phyloP scores from a whole-genome alignment of 2,329 filamentous ascomycete genomes.

The Dothistroma septosporum region DNA sequence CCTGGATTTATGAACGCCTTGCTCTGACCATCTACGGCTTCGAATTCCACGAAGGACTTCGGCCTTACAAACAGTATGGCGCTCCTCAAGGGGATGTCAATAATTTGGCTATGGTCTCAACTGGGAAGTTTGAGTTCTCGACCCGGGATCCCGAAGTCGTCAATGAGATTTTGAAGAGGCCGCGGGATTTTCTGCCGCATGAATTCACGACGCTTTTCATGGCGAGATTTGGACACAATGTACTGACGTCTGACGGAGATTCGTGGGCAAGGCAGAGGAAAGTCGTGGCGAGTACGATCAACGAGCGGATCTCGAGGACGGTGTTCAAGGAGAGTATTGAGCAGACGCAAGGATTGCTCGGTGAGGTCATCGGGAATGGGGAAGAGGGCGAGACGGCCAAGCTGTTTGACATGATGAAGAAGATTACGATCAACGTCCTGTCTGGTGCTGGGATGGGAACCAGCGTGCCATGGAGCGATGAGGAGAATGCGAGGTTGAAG shows the following conservation, averaged over 20 bases:
- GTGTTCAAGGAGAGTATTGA: constrained; percentile 31
- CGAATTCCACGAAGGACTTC: constrained; percentile 25
- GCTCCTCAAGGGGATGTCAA: constrained; percentile 17
- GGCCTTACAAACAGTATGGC: constrained; percentile 17
- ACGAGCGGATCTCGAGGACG: constrained; percentile 33
- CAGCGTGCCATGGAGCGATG: constrained; percentile 25
- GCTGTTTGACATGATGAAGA: constrained; percentile 34
- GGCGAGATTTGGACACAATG: constrained; percentile 26
- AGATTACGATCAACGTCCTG: constrained; percentile 34
- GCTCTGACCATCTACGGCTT: constrained; percentile 27
- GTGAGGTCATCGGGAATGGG: constrained; percentile 17
- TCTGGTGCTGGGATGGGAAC: constrained; percentile 32
- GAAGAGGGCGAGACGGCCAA: constrained; percentile 19
- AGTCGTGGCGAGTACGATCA: constrained; percentile 32
- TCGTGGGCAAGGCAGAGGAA: constrained; percentile 33
- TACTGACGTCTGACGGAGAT: constrained; percentile 26
- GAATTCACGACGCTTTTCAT: constrained; percentile 22
- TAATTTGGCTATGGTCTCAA: constrained; percentile 24
- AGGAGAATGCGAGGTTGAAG: constrained; percentile 20
- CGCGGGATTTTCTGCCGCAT: constrained; percentile 25
- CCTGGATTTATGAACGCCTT: constrained; percentile 21
- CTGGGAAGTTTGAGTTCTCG: constrained; percentile 24
- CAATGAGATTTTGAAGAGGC: constrained; percentile 22
- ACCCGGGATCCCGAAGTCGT: constrained; percentile 26
- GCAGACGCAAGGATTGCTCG: constrained; percentile 29